Base-by-base conservation (phyloP, 208 protist genomes). In the Acanthamoeba quina region DNA sequence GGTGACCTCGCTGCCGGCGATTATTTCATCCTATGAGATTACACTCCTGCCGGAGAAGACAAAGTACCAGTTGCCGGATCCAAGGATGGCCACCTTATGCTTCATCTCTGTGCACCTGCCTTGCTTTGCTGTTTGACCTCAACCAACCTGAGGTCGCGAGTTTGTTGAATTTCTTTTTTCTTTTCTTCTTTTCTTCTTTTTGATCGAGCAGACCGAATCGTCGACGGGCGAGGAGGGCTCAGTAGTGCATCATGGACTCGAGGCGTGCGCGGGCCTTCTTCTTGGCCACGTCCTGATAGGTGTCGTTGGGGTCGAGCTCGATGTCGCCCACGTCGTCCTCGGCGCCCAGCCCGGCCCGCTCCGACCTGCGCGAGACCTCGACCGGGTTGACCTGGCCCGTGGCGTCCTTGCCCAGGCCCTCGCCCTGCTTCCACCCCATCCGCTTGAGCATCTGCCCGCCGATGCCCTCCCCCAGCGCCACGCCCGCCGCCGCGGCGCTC, bases 1-100 rank as follows among this genome's bases (percentile, higher is more conserved):
- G 24, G 58, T 64, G 58, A 64, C 58, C 58, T 9, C 58, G 58
- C 21, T 64, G 15, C 15, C 24, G 41, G 31, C 19, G 68, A 44
- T 76, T 17, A 10, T 13, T 19, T n/a, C 6, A 24, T 1, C 31
- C 37, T 60, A 24, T 31, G 5, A 21, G 29, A 54, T 24, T 26
- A 37, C 37, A 37, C 37, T 37, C 37, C 60, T 3, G 34, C 11
- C 1, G 66, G 66, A 41, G 29, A 76, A 5, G n/a, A 10, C 41
- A 3, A 47, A 47, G 44, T 44, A 96, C 96, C 96, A 97, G 93
- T 97, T 97, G 76, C 96, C 96, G 11, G 94, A 96, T 49, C 96
- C 96, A 34, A 97, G 66, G 29, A 97, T 95, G 24, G 94, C 76
- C 29, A 97, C 94, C 37, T 80, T 80, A 26, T 80, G 72, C 72